Base-by-base conservation (phyloP, 345 rosid species). In the Salix purpurea region DNA sequence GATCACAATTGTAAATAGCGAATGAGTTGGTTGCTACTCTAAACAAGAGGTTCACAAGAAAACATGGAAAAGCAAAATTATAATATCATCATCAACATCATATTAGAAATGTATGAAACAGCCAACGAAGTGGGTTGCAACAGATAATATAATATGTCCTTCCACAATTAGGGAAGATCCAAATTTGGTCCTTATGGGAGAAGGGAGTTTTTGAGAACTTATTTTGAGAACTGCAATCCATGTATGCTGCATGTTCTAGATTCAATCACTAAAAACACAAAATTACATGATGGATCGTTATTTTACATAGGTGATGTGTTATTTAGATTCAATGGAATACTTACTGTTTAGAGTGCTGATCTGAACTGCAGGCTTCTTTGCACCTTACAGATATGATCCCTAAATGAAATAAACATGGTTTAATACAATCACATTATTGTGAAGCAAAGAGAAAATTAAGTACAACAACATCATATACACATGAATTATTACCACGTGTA, bases 321-420 rank as follows among this genome's bases (percentile, higher is more conserved):
- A 37, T 39, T 66, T 66, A 30, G 18, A 66, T 19, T 18, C 26
- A 65, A 66, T 52, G 15, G 23, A 66, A 9, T 37, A 81, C 99
- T 91, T 88, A 96, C 98, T 86, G 84, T 90, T 92, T 44, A 91
- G 80, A 64, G 90, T 82, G 81, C 34, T 32, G 34, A 32, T 81
- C 81, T 89, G 83, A 93, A 94, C 81, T 96, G 96, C 83, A 96
- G 80, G 83, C 80, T 94, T 74, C 97, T 90, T 83, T 89, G 97
- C 84, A 88, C 94, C 71, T 79, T 90, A 83, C 95, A 92, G 65
- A 96, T 94, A 65, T 89, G 85, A 77, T 96, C 98, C 99, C 94
- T 90, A 85, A 54, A 83, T 11, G 48, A 73, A 62, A 70, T 8
- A 76, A 48, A 66, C 18, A 70, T 15, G 64, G 60, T 42, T 68